Evolutionary conservation across 164 flowering plant species (phyloP).

Genomic region (Piper longum): DNA sequence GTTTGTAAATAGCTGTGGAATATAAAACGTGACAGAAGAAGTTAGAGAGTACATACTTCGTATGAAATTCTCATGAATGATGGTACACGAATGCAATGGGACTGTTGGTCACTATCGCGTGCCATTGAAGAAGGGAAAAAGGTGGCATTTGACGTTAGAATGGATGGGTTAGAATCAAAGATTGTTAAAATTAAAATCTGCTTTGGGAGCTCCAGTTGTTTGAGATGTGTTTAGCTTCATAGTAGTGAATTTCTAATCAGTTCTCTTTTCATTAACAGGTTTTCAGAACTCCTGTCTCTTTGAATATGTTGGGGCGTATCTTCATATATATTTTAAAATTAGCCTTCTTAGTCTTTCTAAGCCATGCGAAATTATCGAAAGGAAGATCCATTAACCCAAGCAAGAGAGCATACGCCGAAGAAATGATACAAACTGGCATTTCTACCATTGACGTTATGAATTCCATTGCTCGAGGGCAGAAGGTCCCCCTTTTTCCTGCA

Average conservation of each 20-base stretch:
- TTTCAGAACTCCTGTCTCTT: conserved; percentile 89
- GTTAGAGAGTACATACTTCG: no score
- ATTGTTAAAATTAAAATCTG: not conserved
- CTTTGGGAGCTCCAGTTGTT: not conserved
- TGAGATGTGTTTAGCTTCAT: not conserved
- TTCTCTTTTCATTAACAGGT: conserved; percentile 30
- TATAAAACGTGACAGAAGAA: no score
- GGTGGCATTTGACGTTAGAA: no score
- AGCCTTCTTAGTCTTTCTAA: not conserved
- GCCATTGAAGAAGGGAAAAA: no score
- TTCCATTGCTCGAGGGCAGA: conserved; percentile 96
- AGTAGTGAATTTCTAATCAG: not conserved
- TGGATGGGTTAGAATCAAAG: not conserved
- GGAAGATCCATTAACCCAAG: conserved; percentile 98
- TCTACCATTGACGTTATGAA: conserved; percentile 99
- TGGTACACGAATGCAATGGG: no score
- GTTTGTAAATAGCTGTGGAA: no score
- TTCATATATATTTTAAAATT: conserved; percentile 19
- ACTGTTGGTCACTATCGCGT: no score
- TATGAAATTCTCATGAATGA: no score
- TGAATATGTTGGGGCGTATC: conserved; percentile 98
- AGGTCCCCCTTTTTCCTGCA: conserved; percentile 94
- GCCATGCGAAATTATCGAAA: conserved; percentile 7
- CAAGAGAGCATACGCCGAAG: conserved; percentile 98
- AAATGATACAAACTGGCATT: conserved; percentile 98